A percentile compares a stretch with the other conserved stretches of the same genome.
Conservation (phyloP, 257 asterid species). For the Solanum sejunctum region DNA sequence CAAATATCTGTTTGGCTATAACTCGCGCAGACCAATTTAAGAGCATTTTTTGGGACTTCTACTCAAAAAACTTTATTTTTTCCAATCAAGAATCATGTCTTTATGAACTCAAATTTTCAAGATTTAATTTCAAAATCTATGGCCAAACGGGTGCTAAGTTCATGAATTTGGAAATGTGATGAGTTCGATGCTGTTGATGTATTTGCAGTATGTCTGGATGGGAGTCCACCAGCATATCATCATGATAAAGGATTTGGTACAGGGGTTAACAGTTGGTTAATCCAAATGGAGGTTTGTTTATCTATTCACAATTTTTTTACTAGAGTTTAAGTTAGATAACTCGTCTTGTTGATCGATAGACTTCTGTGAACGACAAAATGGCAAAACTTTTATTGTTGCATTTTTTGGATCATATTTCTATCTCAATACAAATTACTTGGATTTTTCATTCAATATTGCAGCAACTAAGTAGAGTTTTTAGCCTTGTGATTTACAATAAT, state of each 20-base stretch:
- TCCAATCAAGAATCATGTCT: neutral
- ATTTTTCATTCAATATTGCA: neutral
- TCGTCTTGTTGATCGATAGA: neutral
- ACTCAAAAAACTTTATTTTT: neutral
- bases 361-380: neutral
- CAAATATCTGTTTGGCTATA: no score
- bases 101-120: neutral
- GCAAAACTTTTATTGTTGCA: neutral
- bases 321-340: neutral
- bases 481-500: neutral
- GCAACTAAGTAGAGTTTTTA: neutral
- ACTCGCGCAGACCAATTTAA: no score
- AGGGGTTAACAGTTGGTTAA: constrained; percentile 54
- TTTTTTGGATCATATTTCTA: neutral
- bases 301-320: neutral
- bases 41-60: neutral
- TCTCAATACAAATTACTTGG: neutral
- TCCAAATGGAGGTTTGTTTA: constrained; percentile 47
- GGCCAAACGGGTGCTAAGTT: neutral
- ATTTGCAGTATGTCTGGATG: constrained; percentile 67
- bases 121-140: neutral
- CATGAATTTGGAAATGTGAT: neutral
- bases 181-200: neutral
- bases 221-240: constrained; percentile 77
- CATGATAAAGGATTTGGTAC: constrained; percentile 38